Evolutionary conservation across 1,284 basidiomycete species (phyloP), one percentile per base, ranked within the genome.

Genomic region (Boletus semigastroideus): DNA sequence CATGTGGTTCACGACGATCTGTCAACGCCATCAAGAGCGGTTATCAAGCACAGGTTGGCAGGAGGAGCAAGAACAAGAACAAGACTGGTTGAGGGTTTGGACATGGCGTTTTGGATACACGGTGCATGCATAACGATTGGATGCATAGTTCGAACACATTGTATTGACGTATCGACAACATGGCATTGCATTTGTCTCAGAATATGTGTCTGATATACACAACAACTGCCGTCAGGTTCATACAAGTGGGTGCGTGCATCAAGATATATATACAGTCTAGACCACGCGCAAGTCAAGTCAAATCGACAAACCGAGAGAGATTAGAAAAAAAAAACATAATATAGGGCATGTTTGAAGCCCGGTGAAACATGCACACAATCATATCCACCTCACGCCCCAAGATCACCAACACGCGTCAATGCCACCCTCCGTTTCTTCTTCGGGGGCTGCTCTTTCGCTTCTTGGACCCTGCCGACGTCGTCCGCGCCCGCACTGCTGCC

Each of bases 21-120:
- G 96, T 99, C 63, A 90, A 91, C 60, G 80, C 94, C 38, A 98
- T 99, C 86, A 98, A 98, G 86, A 93, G 91, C 59, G 96, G 96
- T 78, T 99, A 93, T 87, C 92, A 96, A 75, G 96, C 96, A 49
- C 94, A 98, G 72, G 91, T 97, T 57, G 94, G 94, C 49, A 89
- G 83, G 77, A 78, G 87, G 65, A 88, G 84, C 72, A 86, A 84
- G 71, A 86, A 84, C 48, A 65, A 69, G 22, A 65, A 84, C 48
- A 65, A 69, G 22, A 65, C 57, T 20, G 64, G 67, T 19, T 69
- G 43, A 53, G 13, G 20, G 31, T 16, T n/a, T 43, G 25, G 16
- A 41, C 3, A 30, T 39, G 22, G 14, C n/a, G 16, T 17, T 34
- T 53, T n/a, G 28, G 33, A 41, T 49, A 39, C 39, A 19, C 43